Evolutionary conservation across 352 stramenopile genomes (phyloP).

Genomic region (Globisporangium okanoganense): DNA sequence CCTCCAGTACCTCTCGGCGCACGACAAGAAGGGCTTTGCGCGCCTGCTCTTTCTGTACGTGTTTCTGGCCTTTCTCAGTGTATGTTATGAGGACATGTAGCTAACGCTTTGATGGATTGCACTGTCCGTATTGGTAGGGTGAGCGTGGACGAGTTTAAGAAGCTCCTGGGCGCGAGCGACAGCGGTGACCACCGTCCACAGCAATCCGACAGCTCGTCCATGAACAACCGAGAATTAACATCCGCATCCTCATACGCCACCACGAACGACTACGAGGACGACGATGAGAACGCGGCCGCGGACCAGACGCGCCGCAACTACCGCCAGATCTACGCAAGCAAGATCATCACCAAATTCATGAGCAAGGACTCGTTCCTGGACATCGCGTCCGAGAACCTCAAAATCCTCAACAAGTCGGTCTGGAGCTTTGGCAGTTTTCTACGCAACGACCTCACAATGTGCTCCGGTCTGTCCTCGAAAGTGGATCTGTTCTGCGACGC

Average conservation of each 20-base stretch:
- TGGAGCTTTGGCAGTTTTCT: slow-evolving; percentile 74
- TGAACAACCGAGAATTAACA: slow-evolving; percentile 13
- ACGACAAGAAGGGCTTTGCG: slow-evolving; percentile 70
- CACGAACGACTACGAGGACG: not conserved
- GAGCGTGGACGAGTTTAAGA: slow-evolving; percentile 87
- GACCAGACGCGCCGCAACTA: slow-evolving; percentile 25
- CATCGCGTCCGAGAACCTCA: slow-evolving; percentile 71
- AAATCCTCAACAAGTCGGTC: slow-evolving; percentile 79
- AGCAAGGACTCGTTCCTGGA: slow-evolving; percentile 76
- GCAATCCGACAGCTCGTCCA: slow-evolving; percentile 1
- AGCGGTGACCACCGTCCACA: slow-evolving; percentile 5
- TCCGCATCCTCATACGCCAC: not conserved
- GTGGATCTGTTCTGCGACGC: slow-evolving; percentile 76
- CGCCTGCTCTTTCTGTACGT: slow-evolving; percentile 76
- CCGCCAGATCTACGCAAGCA: slow-evolving; percentile 70
- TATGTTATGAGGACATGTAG: not conserved
- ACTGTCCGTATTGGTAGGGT: slow-evolving; percentile 29
- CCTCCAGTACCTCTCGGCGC: slow-evolving; percentile 66
- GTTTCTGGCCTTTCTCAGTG: not conserved
- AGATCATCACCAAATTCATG: slow-evolving; percentile 88
- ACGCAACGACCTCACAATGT: slow-evolving; percentile 74
- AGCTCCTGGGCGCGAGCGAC: slow-evolving; percentile 33
- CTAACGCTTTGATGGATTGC: not conserved
- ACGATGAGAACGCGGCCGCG: slow-evolving; percentile 18
- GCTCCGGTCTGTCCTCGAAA: slow-evolving; percentile 64